Base-by-base conservation (phyloP, 1,284 basidiomycete species). In the Neolentinus lepideus region DNA sequence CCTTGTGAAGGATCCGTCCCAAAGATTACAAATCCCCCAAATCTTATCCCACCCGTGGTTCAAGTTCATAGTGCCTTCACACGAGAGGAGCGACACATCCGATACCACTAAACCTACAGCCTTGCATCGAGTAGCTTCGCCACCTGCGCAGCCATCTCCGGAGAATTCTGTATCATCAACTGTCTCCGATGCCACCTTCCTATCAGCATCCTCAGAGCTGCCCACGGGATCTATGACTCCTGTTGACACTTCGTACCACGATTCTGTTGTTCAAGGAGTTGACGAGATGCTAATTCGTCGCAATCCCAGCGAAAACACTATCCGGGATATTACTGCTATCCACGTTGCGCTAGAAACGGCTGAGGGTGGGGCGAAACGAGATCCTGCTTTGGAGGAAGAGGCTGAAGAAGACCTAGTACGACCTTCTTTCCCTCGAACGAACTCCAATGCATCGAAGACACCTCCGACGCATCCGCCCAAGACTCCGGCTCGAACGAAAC, bases 41-140 rank as follows among this genome's bases (percentile, higher is more conserved):
- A 97, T 99, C 53, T 79, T 99, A 22, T 76, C 81, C 0, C 95
- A 98, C 67, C 74, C 89, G 0, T 99, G 96, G 96, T 99, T 98
- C 72, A 84, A 96, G 96, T 99, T 98, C 72, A 84, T 80, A n/a
- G 60, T 68, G 68, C 62, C 63, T 43, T n/a, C 38, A 43, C 19
- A 16, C n/a, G 38, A 43, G 38, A 43, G 16, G n/a, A 43, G 38
- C 38, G 6, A 43, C 19, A n/a, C 38, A 43, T n/a, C 38, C 3
- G 38, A n/a, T 16, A 16, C 38, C 38, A 21, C 60, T 71, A 60
- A 60, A 72, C 67, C 63, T 68, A 73, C 63, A 64, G 65, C 57
- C 66, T 64, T 63, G 56, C 64, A 69, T 58, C 59, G 59, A 31
- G 54, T 59, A 56, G 62, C 71, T 3, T 60, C 64, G 21, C 62